A percentile compares a stretch with the other conserved stretches of the same genome.
These are phyloP conservation scores for Lathyrus oleraceus DNA, from an alignment of 306 rosid genomes.

Conservation along the genomic window DNA sequence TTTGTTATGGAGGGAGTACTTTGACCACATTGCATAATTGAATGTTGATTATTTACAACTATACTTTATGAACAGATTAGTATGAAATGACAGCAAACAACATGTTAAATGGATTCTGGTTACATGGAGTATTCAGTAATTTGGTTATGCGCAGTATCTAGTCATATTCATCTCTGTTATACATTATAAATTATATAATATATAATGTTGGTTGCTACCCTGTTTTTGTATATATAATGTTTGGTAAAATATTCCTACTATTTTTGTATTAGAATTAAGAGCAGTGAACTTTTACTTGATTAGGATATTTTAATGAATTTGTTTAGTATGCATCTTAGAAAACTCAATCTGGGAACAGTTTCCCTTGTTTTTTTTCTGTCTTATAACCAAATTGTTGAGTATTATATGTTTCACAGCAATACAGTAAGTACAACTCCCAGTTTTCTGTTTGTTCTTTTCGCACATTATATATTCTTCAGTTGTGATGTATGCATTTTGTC, in stretches of 20 bases:
- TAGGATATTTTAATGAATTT: conserved; percentile 20
- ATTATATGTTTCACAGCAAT: conserved; percentile 11
- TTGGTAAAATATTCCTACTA: neutral
- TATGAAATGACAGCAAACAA: conserved; percentile 1
- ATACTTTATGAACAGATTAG: neutral
- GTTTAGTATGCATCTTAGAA: neutral
- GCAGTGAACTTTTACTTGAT: neutral
- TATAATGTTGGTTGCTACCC: conserved; percentile 1
- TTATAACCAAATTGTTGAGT: conserved; percentile 12
- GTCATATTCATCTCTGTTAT: too few relatives aligned
- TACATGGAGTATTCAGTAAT: neutral
- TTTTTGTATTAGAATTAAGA: neutral
- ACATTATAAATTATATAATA: neutral
- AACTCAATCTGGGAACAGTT: neutral
- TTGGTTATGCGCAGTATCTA: too few relatives aligned
- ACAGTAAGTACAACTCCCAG: neutral
- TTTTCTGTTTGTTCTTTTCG: conserved; percentile 7
- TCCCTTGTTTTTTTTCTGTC: neutral
- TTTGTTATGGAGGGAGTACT: neutral
- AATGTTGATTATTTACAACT: neutral
- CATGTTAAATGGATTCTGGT: neutral
- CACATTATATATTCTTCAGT: conserved; percentile 2
- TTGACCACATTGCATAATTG: neutral
- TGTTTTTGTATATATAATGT: conserved; percentile 7
- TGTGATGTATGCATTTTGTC: neutral